Evolutionary conservation across 169 alveolate genomes (phyloP).

Genomic region (Cytauxzoon felis): DNA sequence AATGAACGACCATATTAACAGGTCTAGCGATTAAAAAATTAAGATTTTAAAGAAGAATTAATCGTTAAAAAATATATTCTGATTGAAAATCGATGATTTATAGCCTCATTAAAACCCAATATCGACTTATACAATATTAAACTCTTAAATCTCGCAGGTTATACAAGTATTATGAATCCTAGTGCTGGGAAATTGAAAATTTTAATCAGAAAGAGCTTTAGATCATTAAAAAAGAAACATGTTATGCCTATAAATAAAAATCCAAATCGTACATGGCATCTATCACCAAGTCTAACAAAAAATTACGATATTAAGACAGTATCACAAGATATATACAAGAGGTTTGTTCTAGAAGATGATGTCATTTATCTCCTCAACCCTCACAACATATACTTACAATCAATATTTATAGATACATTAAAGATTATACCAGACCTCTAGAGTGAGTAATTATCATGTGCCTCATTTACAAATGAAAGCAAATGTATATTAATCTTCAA

Average conservation of each 20-base stretch:
- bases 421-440: constrained; percentile 24
- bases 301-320: constrained; percentile 33
- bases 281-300: constrained; percentile 42
- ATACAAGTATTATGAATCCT: constrained; percentile 36
- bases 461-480: not conserved
- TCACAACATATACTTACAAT: not conserved
- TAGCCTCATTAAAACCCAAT: no score
- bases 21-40: no score
- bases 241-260: constrained; percentile 33
- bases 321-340: constrained; percentile 4
- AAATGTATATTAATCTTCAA: not conserved
- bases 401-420: constrained; percentile 14
- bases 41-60: not conserved
- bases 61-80: not conserved
- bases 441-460: not conserved
- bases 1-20: no score
- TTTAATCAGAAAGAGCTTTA: constrained; percentile 45
- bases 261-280: constrained; percentile 55
- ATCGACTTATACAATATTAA: no score
- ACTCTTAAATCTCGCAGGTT: no score
- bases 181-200: constrained; percentile 57
- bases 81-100: not conserved
- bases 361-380: not conserved
- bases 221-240: constrained; percentile 36
- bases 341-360: not conserved